Evolutionary conservation across 2,329 filamentous ascomycete genomes (phyloP).

Genomic region (Stemphylium lycopersici): DNA sequence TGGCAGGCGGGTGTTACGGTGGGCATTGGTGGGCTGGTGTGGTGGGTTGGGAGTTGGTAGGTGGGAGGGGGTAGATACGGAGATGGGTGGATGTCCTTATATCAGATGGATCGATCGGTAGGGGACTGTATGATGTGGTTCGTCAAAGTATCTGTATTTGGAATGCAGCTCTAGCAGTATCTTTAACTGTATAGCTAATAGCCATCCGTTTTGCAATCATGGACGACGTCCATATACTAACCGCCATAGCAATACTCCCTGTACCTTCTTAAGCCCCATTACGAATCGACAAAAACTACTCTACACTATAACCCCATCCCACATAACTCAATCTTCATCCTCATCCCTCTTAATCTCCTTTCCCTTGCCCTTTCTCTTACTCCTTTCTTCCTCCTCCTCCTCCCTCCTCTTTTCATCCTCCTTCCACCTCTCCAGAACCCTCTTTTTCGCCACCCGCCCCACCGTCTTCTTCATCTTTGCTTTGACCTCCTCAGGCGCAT

Average conservation of each 20-base stretch:
- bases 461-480: not conserved
- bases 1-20: conserved; percentile 69
- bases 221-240: no score
- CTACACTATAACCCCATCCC: not conserved
- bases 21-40: conserved; percentile 44
- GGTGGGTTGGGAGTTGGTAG: conserved; percentile 42
- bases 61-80: not conserved
- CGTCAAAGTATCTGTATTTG: no score
- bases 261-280: not conserved
- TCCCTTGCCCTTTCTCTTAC: not conserved
- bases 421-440: not conserved
- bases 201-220: no score
- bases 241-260: no score
- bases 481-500: not conserved
- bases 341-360: not conserved
- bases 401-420: not conserved
- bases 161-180: no score
- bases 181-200: no score
- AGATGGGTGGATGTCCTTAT: not conserved
- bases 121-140: no score
- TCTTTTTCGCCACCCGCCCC: not conserved
- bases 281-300: not conserved
- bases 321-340: not conserved
- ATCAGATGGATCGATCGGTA: not conserved
- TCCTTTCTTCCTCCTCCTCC: not conserved